phyloP scores from a whole-genome alignment of 2,329 filamentous ascomycete genomes.

The Teratosphaeria pseudoeucalypti region DNA sequence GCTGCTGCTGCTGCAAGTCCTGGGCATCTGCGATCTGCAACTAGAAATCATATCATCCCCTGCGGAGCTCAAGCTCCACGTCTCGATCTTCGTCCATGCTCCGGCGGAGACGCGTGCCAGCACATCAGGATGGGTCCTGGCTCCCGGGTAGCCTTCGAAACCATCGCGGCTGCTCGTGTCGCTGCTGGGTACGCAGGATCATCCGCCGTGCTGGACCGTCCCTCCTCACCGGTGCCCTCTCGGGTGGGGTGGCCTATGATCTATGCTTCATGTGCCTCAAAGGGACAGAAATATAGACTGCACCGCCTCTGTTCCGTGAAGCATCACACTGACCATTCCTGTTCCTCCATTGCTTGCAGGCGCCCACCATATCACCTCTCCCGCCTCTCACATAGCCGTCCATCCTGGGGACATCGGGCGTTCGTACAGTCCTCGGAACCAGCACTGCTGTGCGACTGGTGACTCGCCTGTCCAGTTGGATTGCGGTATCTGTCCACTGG shows the following conservation, averaged over 20 bases:
- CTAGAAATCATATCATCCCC: constrained; percentile 17
- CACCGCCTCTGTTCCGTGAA: background rate
- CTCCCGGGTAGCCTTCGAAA: constrained; percentile 18
- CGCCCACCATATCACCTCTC: constrained; percentile 3
- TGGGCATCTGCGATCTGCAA: constrained; percentile 22
- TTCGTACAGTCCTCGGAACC: constrained; percentile 2
- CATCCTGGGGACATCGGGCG: constrained; percentile 1
- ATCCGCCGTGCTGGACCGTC: constrained; percentile 7
- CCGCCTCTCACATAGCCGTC: constrained; percentile 4
- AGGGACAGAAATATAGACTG: constrained; percentile 5
- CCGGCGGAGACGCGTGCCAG: constrained; percentile 79
- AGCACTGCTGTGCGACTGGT: constrained; percentile 21
- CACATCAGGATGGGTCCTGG: constrained; percentile 59
- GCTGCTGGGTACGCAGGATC: constrained; percentile 1
- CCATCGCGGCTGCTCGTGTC: constrained; percentile 18
- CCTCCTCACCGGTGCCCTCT: constrained; percentile 20
- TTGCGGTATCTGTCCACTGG: constrained; percentile 17
- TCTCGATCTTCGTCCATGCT: constrained; percentile 40
- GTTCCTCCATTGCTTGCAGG: constrained; percentile 5
- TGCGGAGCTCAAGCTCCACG: constrained; percentile 22
- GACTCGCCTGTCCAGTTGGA: constrained; percentile 11
- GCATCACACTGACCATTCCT: constrained; percentile 2
- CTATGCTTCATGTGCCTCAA: constrained; percentile 2
- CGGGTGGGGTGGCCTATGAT: constrained; percentile 13
- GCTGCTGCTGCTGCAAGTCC: constrained; percentile 7